A percentile compares a stretch with the other conserved stretches of the same genome.
phyloP scores from a whole-genome alignment of 805 yeast genomes.

The Tetrapisispora namnaoensis region DNA sequence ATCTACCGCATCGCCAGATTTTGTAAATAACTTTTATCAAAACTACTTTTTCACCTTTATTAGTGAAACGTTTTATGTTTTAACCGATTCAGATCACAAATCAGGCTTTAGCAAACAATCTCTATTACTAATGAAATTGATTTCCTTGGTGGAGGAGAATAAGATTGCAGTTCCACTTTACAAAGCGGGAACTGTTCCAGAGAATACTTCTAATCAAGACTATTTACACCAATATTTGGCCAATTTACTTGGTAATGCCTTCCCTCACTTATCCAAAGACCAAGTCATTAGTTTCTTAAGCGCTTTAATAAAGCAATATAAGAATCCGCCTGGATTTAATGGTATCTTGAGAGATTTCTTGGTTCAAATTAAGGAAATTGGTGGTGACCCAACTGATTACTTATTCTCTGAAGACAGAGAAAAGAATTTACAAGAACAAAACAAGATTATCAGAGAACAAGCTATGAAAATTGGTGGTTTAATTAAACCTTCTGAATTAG shows the following conservation, averaged over 20 bases:
- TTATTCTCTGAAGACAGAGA: conserved; percentile 90
- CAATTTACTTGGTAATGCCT: conserved; percentile 75
- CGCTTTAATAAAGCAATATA: conserved; percentile 65
- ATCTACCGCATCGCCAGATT: conserved; percentile 45
- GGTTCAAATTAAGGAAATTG: conserved; percentile 90
- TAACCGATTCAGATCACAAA: conserved; percentile 96
- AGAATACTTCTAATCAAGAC: conserved; percentile 71
- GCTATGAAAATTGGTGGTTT: conserved; percentile 88
- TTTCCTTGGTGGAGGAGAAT: conserved; percentile 70
- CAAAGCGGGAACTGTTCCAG: conserved; percentile 68
- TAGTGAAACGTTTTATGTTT: conserved; percentile 84
- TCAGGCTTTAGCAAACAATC: conserved; percentile 90
- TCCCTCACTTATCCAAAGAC: conserved; percentile 77
- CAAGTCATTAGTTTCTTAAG: conserved; percentile 76
- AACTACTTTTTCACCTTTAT: conserved; percentile 82
- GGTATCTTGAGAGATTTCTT: conserved; percentile 88
- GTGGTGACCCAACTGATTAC: conserved; percentile 93
- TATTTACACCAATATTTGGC: conserved; percentile 75
- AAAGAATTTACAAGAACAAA: conserved; percentile 59
- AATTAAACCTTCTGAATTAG: conserved; percentile 89
- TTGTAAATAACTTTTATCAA: conserved; percentile 78
- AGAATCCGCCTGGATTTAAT: conserved; percentile 65
- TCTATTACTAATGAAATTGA: conserved; percentile 70
- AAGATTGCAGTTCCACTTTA: conserved; percentile 72
- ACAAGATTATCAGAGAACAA: conserved; percentile 60